These are phyloP conservation scores for Jimgerdemannia flammicorona DNA, from an alignment of 192 early-diverging fungal species.

Conservation along the genomic window DNA sequence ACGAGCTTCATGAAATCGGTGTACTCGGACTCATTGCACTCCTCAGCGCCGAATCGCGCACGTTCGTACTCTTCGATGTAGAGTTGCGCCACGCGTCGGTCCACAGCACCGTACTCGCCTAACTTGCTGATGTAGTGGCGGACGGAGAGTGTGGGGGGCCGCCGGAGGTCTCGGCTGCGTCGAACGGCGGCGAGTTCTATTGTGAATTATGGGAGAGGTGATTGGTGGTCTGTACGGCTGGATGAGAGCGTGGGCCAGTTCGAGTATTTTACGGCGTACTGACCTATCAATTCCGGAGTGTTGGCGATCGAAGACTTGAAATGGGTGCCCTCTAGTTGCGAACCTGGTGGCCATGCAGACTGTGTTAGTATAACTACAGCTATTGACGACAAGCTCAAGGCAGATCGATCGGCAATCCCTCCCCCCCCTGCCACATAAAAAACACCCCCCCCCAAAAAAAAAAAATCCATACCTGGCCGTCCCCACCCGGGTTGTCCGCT, in stretches of 20 bases:
- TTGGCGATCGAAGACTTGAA: conserved; percentile 53
- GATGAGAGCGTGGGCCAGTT: background rate
- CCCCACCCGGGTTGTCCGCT: conserved; percentile 49
- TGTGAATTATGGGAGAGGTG: background rate
- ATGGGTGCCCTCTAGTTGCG: conserved; percentile 39
- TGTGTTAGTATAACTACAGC: background rate
- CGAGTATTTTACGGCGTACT: background rate
- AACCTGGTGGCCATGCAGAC: conserved; percentile 3
- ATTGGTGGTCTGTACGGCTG: background rate
- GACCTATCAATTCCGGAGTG: conserved; percentile 52
- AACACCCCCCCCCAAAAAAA: background rate
- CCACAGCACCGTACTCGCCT: conserved; percentile 38
- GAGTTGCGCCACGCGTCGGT: conserved; percentile 38
- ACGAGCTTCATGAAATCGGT: conserved; percentile 48
- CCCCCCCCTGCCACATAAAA: background rate
- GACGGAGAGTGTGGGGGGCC: conserved; percentile 46
- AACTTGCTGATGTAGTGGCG: conserved; percentile 51
- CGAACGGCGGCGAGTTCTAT: conserved; percentile 45
- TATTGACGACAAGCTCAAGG: too few relatives aligned
- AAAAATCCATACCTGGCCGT: conserved; percentile 30
- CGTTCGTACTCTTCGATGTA: conserved; percentile 55
- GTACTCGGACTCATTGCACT: conserved; percentile 41
- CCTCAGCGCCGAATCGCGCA: conserved; percentile 43
- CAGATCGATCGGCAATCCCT: background rate
- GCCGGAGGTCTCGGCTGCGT: conserved; percentile 25